Evolutionary conservation across 345 rosid species (phyloP).

Genomic region (Melastoma malabathricum): DNA sequence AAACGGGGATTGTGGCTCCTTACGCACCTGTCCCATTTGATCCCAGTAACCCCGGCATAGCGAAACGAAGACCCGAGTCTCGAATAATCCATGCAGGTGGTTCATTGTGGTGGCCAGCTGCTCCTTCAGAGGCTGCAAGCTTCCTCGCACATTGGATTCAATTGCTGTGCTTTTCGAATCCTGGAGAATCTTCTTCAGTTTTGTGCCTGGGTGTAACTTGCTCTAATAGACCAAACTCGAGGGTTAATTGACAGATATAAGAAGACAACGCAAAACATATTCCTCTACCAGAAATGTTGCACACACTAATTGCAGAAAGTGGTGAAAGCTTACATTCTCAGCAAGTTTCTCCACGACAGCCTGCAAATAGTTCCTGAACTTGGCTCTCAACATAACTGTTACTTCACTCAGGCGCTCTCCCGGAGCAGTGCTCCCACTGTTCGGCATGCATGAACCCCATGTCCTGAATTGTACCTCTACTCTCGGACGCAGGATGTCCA

Average conservation of each 20-base stretch:
- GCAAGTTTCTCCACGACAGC: slow-evolving; percentile 87
- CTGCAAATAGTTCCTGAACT: slow-evolving; percentile 76
- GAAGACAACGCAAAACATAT: background rate
- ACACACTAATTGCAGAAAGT: no score
- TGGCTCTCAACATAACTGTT: slow-evolving; percentile 87
- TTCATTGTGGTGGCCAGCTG: slow-evolving; percentile 64
- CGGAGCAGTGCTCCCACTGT: slow-evolving; percentile 63
- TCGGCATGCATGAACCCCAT: slow-evolving; percentile 94
- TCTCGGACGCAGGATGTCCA: slow-evolving; percentile 68
- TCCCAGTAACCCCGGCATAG: slow-evolving; percentile 94
- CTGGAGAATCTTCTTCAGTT: slow-evolving; percentile 86
- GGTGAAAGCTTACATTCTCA: slow-evolving; percentile 90
- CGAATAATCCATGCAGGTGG: slow-evolving; percentile 67
- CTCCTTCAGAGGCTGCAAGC: slow-evolving; percentile 78
- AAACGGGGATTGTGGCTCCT: background rate
- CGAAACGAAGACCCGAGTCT: slow-evolving; percentile 64
- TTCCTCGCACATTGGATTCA: slow-evolving; percentile 62
- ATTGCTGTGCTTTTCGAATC: slow-evolving; percentile 77
- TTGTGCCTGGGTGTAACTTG: slow-evolving; percentile 63
- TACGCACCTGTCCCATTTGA: slow-evolving; percentile 80
- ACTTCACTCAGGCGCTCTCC: slow-evolving; percentile 92
- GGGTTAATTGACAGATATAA: slow-evolving; percentile 47
- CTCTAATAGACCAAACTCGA: no score
- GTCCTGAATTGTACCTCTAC: slow-evolving; percentile 70
- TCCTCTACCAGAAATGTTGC: no score